A percentile compares a stretch with the other conserved stretches of the same genome.
Conservation (phyloP, 495 filamentous ascomycete species). For the Friedmanniomyces endolithicus region DNA sequence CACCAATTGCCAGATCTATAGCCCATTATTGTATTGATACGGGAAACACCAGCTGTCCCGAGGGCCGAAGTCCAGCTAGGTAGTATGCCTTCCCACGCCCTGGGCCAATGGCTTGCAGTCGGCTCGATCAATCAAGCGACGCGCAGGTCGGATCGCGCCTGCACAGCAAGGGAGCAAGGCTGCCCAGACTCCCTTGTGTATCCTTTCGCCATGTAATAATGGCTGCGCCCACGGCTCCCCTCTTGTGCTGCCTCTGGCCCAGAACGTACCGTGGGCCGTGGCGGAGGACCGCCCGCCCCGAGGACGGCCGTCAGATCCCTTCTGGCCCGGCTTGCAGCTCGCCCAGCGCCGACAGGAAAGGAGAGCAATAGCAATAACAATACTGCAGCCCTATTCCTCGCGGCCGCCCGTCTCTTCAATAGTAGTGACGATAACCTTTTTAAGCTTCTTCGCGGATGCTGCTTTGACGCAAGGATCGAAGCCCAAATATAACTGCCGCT, state of each 20-base stretch:
- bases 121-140: slow-evolving; percentile 4
- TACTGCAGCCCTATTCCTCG: background rate
- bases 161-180: slow-evolving; percentile 18
- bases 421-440: slow-evolving; percentile 14
- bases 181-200: slow-evolving; percentile 5
- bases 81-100: background rate
- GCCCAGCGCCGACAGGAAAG: background rate
- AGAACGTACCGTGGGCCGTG: background rate
- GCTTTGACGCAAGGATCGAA: slow-evolving; percentile 2
- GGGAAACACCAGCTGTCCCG: background rate
- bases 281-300: background rate
- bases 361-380: background rate
- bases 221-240: slow-evolving; percentile 9
- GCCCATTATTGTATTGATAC: background rate
- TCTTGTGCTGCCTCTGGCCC: slow-evolving; percentile 9
- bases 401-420: background rate
- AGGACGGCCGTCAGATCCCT: background rate
- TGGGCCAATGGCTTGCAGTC: background rate
- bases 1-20: background rate
- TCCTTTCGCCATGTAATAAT: slow-evolving; percentile 13
- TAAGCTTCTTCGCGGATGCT: slow-evolving; percentile 15
- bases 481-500: slow-evolving; percentile 18
- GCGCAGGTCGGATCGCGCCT: slow-evolving; percentile 7
- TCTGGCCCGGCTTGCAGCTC: background rate
- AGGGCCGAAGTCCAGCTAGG: background rate